Conservation (phyloP, 495 filamentous ascomycete genomes). For the Lophiotrema nucula region DNA sequence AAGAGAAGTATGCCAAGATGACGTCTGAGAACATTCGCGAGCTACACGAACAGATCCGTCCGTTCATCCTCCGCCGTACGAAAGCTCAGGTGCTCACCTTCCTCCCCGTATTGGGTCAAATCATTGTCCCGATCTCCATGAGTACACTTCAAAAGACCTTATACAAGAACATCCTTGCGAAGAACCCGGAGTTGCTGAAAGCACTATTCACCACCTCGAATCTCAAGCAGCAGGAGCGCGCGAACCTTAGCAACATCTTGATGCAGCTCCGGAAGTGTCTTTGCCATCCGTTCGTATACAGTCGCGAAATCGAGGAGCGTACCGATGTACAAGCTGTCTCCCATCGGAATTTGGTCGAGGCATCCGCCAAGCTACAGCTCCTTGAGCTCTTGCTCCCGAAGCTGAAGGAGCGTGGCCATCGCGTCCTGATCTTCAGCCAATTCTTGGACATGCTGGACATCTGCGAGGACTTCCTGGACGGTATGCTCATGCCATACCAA, state of each 20-base stretch:
- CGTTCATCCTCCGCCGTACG: constrained; percentile 79
- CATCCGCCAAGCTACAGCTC: constrained; percentile 84
- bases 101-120: constrained; percentile 86
- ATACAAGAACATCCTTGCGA: constrained; percentile 87
- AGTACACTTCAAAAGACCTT: constrained; percentile 87
- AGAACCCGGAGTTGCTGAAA: constrained; percentile 84
- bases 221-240: constrained; percentile 65
- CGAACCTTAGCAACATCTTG: constrained; percentile 85
- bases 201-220: constrained; percentile 65
- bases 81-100: constrained; percentile 87
- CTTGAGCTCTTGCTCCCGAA: constrained; percentile 89
- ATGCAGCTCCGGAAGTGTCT: constrained; percentile 95
- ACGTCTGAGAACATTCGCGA: constrained; percentile 75
- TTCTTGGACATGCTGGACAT: constrained; percentile 87
- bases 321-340: constrained; percentile 51
- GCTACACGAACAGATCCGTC: constrained; percentile 81
- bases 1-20: constrained; percentile 70
- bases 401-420: constrained; percentile 80
- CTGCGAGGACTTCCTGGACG: constrained; percentile 83
- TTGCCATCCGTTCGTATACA: constrained; percentile 96
- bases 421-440: constrained; percentile 94
- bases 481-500: constrained; percentile 65
- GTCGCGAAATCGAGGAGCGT: constrained; percentile 79
- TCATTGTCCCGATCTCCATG: constrained; percentile 94
- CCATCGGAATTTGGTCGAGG: constrained; percentile 81